These are phyloP conservation scores for Globisporangium cylindrosporum DNA, from an alignment of 352 stramenopile species.

Conservation along the genomic window DNA sequence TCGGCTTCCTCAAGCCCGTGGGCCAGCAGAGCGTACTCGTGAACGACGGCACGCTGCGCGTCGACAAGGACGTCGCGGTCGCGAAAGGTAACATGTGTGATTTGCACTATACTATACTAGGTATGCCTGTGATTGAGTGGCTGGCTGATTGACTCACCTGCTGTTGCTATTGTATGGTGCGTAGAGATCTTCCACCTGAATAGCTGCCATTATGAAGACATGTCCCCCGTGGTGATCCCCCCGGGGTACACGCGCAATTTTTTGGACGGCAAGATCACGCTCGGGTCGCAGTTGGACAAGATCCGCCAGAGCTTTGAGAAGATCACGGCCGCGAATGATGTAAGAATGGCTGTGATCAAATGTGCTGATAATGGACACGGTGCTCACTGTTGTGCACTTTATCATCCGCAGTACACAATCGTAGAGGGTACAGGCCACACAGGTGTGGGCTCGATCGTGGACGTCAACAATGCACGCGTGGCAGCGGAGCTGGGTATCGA, in stretches of 20 bases:
- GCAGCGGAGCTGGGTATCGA: conserved; percentile 89
- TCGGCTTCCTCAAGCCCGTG: conserved; percentile 95
- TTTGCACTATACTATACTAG: no score
- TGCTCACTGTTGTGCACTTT: neutral
- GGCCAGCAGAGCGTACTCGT: conserved; percentile 90
- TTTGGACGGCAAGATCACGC: conserved; percentile 90
- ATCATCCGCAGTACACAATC: conserved; percentile 56
- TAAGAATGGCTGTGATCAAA: conserved; percentile 14
- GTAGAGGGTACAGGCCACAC: conserved; percentile 90
- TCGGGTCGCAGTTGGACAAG: conserved; percentile 65
- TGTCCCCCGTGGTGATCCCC: conserved; percentile 96
- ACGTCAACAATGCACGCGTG: conserved; percentile 95
- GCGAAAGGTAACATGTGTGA: conserved; percentile 73
- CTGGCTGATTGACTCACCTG: conserved; percentile 30
- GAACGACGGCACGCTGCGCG: conserved; percentile 56
- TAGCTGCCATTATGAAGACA: conserved; percentile 91
- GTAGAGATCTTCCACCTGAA: conserved; percentile 95
- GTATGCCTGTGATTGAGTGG: no score
- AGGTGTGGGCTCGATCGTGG: conserved; percentile 95
- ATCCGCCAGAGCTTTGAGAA: conserved; percentile 68
- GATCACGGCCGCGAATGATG: conserved; percentile 64
- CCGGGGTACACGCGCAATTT: conserved; percentile 95
- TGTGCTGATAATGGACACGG: neutral
- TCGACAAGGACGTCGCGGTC: conserved; percentile 90
- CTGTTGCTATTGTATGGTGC: neutral